Evolutionary conservation across 176 grass and related monocot species (phyloP).

Genomic region (Elaeis guineensis): DNA sequence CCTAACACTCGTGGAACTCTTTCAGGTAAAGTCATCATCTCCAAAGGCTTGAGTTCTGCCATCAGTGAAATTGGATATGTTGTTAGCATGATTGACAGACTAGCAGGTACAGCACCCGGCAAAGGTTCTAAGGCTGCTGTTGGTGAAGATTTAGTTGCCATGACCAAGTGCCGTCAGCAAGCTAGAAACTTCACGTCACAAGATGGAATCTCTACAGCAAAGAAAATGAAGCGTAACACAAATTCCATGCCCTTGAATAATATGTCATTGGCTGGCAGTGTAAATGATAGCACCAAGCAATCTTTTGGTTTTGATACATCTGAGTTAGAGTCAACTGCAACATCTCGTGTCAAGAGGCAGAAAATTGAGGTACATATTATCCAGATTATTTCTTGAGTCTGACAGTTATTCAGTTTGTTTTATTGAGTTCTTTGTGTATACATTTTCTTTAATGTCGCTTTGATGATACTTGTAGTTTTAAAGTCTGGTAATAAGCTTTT

Average conservation of each 20-base stretch:
- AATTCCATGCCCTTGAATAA: conserved; percentile 13
- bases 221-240: conserved; percentile 7
- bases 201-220: background rate
- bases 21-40: background rate
- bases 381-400: no score
- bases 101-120: conserved; percentile 13
- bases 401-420: no score
- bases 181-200: background rate
- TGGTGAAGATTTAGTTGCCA: conserved; percentile 14
- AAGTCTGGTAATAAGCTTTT: no score
- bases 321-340: conserved; percentile 11
- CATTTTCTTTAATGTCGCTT: no score
- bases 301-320: background rate
- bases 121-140: conserved; percentile 4
- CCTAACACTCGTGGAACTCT: background rate
- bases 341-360: background rate
- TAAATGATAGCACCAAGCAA: conserved; percentile 4
- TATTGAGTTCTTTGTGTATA: no score
- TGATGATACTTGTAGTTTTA: no score
- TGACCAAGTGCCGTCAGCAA: conserved; percentile 1
- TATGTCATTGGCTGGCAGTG: background rate
- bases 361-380: conserved; percentile 1
- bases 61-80: background rate
- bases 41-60: background rate
- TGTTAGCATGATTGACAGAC: conserved; percentile 2